Base-by-base conservation (phyloP, 805 yeast genomes). In the Teunomyces funiuensis region DNA sequence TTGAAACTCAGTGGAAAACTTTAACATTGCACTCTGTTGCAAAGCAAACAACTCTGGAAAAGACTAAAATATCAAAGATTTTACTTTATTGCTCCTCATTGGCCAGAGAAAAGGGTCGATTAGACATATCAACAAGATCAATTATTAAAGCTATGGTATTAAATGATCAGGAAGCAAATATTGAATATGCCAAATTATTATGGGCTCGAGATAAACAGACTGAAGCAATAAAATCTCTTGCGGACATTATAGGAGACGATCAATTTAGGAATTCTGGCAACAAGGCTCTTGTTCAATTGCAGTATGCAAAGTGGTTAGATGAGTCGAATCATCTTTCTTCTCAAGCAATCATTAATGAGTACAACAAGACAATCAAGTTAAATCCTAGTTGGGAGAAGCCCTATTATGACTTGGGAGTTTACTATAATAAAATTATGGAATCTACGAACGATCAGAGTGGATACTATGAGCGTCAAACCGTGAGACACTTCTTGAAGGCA, bases 191-290 rank as follows among this genome's bases (percentile, higher is more conserved):
- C 0, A 82, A 85, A 43, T 71, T 93, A 6, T 61, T 88, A 28
- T 91, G 98, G 97, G 83, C 81, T 3, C 88, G 86, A 55, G 96
- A 95, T 1, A 95, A 88, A 47, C 87, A 80, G 45, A 77, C 89
- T 17, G 83, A 88, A 50, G 98, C 98, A 0, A 72, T 91, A 33
- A 81, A 84, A 39, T 69, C 79, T 6, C 65, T 87, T 27, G 73
- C 74, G 6, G 71, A 73, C 11, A 60, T 78, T 9, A 51, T 64
- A 1, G 44, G 51, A 4, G 57, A 56, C 6, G 47, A 51, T 25
- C 33, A 57, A 1, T 52, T 51, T 26, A 50, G 50, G 17, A 46
- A 42, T 18, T 27, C 39, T 1, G 50, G 9, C 51, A 56, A 41
- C 14, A 53, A 47, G 7, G 71, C 79, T 1, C 53, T 70, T 37